Evolutionary conservation across 192 early-diverging fungal genomes (phyloP).

Genomic region (Podila clonocystis): DNA sequence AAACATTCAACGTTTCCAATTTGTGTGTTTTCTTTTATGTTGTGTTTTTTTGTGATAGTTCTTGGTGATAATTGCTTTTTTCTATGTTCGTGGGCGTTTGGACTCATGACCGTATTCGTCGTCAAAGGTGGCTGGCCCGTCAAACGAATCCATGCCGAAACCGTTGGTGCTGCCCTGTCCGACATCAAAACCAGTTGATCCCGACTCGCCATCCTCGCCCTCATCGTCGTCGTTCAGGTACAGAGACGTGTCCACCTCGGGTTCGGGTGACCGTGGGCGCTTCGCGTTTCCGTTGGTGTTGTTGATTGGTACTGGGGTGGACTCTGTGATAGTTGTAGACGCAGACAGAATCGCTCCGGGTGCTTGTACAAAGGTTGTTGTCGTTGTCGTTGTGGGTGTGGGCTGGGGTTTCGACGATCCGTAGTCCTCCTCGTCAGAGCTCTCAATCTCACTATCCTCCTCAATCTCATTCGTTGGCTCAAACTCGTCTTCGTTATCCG

Average conservation of each 20-base stretch:
- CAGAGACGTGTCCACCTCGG: slow-evolving; percentile 6
- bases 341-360: background rate
- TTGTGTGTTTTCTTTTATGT: background rate
- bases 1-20: background rate
- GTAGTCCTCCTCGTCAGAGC: slow-evolving; percentile 45
- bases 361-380: background rate
- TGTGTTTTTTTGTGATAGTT: background rate
- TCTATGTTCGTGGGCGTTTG: slow-evolving; percentile 40
- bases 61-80: background rate
- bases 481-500: slow-evolving; percentile 48
- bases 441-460: slow-evolving; percentile 48
- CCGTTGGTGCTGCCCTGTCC: slow-evolving; percentile 33
- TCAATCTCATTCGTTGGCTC: slow-evolving; percentile 32
- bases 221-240: slow-evolving; percentile 14
- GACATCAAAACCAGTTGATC: slow-evolving; percentile 25
- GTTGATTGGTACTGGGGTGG: slow-evolving; percentile 4
- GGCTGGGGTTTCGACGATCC: slow-evolving; percentile 7
- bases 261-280: slow-evolving; percentile 41
- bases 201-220: background rate
- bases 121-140: slow-evolving; percentile 49
- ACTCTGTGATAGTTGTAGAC: background rate
- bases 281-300: slow-evolving; percentile 34
- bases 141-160: slow-evolving; percentile 43
- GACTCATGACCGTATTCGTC: slow-evolving; percentile 34
- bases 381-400: background rate